Percentiles rank a stretch among this genome's conserved stretches.
phyloP scores from a whole-genome alignment of 495 filamentous ascomycete species.

The Xylaria sp. region DNA sequence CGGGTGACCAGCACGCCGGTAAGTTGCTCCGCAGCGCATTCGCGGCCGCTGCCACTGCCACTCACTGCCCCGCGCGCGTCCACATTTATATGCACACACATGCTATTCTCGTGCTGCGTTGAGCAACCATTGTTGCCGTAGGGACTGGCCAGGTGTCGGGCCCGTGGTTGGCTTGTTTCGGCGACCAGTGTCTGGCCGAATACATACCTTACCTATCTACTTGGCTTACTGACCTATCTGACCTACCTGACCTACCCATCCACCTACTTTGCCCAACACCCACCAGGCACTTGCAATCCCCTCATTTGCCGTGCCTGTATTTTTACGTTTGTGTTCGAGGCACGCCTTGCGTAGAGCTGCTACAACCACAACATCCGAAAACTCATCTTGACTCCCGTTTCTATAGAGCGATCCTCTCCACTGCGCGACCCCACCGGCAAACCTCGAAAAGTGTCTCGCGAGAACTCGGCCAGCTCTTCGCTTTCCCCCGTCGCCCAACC shows the following conservation, averaged over 20 bases:
- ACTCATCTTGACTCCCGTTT: neutral
- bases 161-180: neutral
- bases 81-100: neutral
- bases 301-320: neutral
- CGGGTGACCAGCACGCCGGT: constrained; percentile 74
- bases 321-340: neutral
- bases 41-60: neutral
- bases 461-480: constrained; percentile 69
- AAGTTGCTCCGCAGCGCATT: constrained; percentile 42
- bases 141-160: neutral
- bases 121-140: constrained; percentile 12
- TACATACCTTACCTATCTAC: constrained; percentile 9
- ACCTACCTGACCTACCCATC: neutral
- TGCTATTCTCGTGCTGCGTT: constrained; percentile 15
- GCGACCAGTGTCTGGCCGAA: constrained; percentile 27
- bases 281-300: neutral
- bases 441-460: constrained; percentile 56
- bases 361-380: neutral
- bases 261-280: neutral
- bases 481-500: constrained; percentile 62
- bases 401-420: constrained; percentile 55
- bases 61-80: constrained; percentile 1
- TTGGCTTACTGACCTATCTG: neutral
- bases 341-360: neutral
- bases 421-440: constrained; percentile 49